Conservation (phyloP, 768 basidiomycete genomes). For the Pleurotus tuoliensis region DNA sequence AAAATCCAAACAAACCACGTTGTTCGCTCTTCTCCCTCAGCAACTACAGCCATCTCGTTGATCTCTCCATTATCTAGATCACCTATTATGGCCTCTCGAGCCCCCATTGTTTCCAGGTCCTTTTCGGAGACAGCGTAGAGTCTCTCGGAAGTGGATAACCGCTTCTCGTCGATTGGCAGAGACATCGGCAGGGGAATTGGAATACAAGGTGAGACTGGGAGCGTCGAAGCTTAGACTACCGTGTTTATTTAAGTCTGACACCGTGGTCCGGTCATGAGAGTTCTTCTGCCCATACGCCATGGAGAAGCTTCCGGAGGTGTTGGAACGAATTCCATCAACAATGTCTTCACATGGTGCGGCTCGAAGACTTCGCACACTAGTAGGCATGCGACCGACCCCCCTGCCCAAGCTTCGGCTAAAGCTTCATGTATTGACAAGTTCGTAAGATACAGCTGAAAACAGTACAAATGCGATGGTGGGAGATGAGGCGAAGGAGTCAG, state of each 20-base stretch:
- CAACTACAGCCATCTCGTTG: constrained; percentile 54
- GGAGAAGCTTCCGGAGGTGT: constrained; percentile 1
- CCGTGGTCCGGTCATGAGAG: constrained; percentile 3
- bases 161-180: neutral
- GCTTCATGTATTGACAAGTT: too few species aligned
- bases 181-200: neutral
- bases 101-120: neutral
- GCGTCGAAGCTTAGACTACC: neutral
- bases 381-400: too few species aligned
- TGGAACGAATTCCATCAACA: neutral
- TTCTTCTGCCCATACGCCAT: constrained; percentile 2
- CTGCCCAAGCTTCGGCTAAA: too few species aligned
- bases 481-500: too few species aligned
- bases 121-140: neutral
- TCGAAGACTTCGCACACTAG: too few species aligned
- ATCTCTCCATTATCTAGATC: constrained; percentile 47
- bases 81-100: constrained; percentile 14
- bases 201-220: neutral
- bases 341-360: too few species aligned
- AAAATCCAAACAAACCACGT: constrained; percentile 79
- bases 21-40: constrained; percentile 62
- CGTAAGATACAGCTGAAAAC: too few species aligned
- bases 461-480: too few species aligned
- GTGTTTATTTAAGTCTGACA: constrained; percentile 7
- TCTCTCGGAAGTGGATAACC: neutral